Conservation (phyloP, 768 basidiomycete genomes). For the Phylloporus sp. region DNA sequence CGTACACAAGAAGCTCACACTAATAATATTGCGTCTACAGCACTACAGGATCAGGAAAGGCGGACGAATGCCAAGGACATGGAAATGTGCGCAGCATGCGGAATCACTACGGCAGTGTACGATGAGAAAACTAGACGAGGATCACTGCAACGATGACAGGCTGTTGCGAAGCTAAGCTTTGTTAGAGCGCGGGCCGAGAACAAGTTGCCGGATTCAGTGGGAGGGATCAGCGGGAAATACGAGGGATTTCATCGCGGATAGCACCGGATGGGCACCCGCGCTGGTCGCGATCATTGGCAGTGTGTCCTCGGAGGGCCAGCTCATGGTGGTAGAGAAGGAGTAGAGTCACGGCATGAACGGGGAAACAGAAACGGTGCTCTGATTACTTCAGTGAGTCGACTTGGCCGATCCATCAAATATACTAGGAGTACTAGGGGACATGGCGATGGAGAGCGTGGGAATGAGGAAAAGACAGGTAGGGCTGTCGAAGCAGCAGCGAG, state of each 20-base stretch:
- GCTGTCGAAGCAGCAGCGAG: not conserved
- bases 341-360: not conserved
- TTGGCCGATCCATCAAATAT: conserved; percentile 15
- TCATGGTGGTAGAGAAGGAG: conserved; percentile 1
- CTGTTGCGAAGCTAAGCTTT: conserved; percentile 4
- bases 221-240: not conserved
- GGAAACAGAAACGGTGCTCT: not conserved
- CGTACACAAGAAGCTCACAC: conserved; percentile 15
- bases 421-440: too few species aligned
- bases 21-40: conserved; percentile 9
- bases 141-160: conserved; percentile 7
- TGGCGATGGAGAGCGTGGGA: too few species aligned
- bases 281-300: conserved; percentile 17
- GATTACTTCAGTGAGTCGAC: not conserved
- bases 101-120: not conserved
- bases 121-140: not conserved
- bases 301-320: not conserved
- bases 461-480: not conserved
- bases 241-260: conserved; percentile 11
- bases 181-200: not conserved
- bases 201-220: conserved; percentile 10
- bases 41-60: conserved; percentile 15
- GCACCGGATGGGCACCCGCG: conserved; percentile 10
- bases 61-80: not conserved
- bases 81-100: not conserved